Conservation (phyloP, 1,139 yeast species). For the Suhomyces ambrosiae region DNA sequence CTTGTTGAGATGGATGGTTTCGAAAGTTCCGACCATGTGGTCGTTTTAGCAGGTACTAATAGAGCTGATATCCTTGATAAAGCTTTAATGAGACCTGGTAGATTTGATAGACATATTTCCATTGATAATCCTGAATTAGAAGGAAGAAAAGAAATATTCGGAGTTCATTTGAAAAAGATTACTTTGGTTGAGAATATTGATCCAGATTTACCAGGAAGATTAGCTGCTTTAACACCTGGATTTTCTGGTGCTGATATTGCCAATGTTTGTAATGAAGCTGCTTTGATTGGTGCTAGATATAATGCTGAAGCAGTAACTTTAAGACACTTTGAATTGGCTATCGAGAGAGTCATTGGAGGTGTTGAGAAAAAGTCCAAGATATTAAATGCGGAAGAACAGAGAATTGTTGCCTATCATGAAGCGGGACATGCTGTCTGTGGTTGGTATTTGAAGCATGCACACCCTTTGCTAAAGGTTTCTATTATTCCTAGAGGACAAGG, state of each 20-base stretch:
- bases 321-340: slow-evolving; percentile 89
- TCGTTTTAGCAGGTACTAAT: slow-evolving; percentile 96
- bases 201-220: slow-evolving; percentile 69
- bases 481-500: slow-evolving; percentile 97
- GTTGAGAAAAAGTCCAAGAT: slow-evolving; percentile 87
- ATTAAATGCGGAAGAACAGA: slow-evolving; percentile 80
- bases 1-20: slow-evolving; percentile 99
- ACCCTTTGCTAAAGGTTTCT: slow-evolving; percentile 90
- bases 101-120: slow-evolving; percentile 91
- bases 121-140: slow-evolving; percentile 91
- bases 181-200: slow-evolving; percentile 50
- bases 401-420: slow-evolving; percentile 93
- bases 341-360: slow-evolving; percentile 96
- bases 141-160: slow-evolving; percentile 90
- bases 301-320: slow-evolving; percentile 69
- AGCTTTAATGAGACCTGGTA: slow-evolving; percentile 94
- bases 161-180: slow-evolving; percentile 76
- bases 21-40: slow-evolving; percentile 86
- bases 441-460: slow-evolving; percentile 88
- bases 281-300: slow-evolving; percentile 89
- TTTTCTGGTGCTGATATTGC: slow-evolving; percentile 98
- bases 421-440: slow-evolving; percentile 99
- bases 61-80: slow-evolving; percentile 90
- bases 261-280: slow-evolving; percentile 95
- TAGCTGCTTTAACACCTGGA: slow-evolving; percentile 96